Evolutionary conservation across 768 basidiomycete species (phyloP).

Genomic region (Leccinum olivaceopallidum): DNA sequence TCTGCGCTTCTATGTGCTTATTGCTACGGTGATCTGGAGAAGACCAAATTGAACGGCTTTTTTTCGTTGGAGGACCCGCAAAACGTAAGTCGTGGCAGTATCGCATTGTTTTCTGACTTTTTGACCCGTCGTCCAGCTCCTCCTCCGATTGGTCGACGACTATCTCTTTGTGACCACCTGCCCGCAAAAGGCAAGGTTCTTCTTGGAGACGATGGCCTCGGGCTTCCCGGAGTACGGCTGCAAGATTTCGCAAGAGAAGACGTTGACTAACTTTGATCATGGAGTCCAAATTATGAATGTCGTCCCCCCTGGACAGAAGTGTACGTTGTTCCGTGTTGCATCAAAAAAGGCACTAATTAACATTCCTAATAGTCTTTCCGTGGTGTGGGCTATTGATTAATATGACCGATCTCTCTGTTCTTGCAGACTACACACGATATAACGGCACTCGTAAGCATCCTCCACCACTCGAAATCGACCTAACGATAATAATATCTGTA

Average conservation of each 20-base stretch:
- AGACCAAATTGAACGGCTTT: slow-evolving; percentile 37
- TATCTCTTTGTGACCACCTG: slow-evolving; percentile 86
- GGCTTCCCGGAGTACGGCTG: slow-evolving; percentile 97
- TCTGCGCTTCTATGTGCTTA: slow-evolving; percentile 91
- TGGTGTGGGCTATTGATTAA: slow-evolving; percentile 92
- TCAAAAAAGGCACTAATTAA: neutral
- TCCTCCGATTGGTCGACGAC: slow-evolving; percentile 91
- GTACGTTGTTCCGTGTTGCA: slow-evolving; percentile 27
- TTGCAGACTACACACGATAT: slow-evolving; percentile 77
- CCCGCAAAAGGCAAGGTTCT: slow-evolving; percentile 56
- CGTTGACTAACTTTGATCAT: slow-evolving; percentile 81
- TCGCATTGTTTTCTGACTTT: neutral
- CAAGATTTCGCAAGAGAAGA: slow-evolving; percentile 86
- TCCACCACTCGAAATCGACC: neutral
- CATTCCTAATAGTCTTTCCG: slow-evolving; percentile 64
- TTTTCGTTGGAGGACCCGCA: slow-evolving; percentile 54
- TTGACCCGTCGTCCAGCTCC: slow-evolving; percentile 45
- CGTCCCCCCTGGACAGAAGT: slow-evolving; percentile 45
- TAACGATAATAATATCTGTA: slow-evolving; percentile 31
- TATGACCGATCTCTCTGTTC: slow-evolving; percentile 72
- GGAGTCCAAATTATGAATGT: slow-evolving; percentile 53
- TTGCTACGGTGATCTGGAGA: slow-evolving; percentile 93
- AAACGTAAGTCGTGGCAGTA: slow-evolving; percentile 50
- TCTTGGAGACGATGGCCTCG: slow-evolving; percentile 73
- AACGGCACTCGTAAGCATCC: slow-evolving; percentile 51